These are phyloP conservation scores for Monosporozyma solicola DNA, from an alignment of 805 yeast species.

Conservation along the genomic window DNA sequence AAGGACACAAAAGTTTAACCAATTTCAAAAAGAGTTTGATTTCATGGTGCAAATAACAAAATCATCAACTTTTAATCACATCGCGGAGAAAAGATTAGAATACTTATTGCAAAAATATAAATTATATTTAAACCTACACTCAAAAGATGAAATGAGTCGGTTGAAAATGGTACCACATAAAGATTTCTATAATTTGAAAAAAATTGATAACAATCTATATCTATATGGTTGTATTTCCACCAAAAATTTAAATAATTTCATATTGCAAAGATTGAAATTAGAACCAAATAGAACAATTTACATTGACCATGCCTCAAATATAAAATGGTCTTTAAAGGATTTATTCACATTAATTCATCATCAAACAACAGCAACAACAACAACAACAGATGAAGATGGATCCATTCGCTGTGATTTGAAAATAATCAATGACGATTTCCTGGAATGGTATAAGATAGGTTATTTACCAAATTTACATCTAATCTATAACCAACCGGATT, in stretches of 20 bases:
- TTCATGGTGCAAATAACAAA: constrained; percentile 10
- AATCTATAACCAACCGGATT: constrained; percentile 5
- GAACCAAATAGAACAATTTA: constrained; percentile 28
- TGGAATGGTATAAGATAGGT: constrained; percentile 14
- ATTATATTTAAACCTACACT: constrained; percentile 24
- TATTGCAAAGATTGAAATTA: constrained; percentile 23
- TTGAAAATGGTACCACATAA: constrained; percentile 30
- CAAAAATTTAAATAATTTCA: constrained; percentile 23
- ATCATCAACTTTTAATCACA: constrained; percentile 4
- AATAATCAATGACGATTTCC: constrained; percentile 21
- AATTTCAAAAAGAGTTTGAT: constrained; percentile 25
- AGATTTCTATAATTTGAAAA: constrained; percentile 86
- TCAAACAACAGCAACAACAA: not conserved
- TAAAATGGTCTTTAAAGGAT: constrained; percentile 15
- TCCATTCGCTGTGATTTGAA: constrained; percentile 14
- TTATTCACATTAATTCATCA: constrained; percentile 12
- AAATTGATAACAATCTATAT: constrained; percentile 49
- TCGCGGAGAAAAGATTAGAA: constrained; percentile 18
- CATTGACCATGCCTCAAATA: constrained; percentile 16
- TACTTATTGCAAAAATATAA: constrained; percentile 27
- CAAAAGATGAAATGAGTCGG: constrained; percentile 22
- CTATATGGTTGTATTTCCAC: constrained; percentile 20
- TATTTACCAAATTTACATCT: constrained; percentile 19
- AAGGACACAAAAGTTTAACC: constrained; percentile 9
- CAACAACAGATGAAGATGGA: constrained; percentile 1